phyloP scores from a whole-genome alignment of 2,329 filamentous ascomycete species.

The Botryotinia globosa region DNA sequence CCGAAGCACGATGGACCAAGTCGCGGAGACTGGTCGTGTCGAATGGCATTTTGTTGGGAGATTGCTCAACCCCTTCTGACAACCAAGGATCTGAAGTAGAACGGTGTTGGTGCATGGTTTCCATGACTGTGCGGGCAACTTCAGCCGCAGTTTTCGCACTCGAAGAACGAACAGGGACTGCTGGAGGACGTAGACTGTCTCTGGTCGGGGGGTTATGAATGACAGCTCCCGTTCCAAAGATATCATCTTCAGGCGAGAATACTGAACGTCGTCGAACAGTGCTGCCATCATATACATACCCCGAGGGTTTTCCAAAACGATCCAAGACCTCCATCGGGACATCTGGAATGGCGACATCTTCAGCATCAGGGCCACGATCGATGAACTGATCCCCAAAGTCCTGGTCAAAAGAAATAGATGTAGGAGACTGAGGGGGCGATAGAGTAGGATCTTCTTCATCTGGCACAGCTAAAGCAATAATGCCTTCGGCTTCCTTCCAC shows the following conservation, averaged over 20 bases:
- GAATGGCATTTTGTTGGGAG: slow-evolving; percentile 57
- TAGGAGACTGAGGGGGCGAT: slow-evolving; percentile 33
- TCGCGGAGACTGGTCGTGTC: slow-evolving; percentile 67
- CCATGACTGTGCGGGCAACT: slow-evolving; percentile 58
- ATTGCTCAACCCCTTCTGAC: slow-evolving; percentile 33
- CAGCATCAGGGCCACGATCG: slow-evolving; percentile 43
- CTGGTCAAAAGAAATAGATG: slow-evolving; percentile 45
- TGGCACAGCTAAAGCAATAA: slow-evolving; percentile 77
- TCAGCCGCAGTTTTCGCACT: slow-evolving; percentile 45
- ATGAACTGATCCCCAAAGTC: slow-evolving; percentile 45
- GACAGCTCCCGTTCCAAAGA: slow-evolving; percentile 48
- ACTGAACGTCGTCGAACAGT: slow-evolving; percentile 57
- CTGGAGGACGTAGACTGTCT: slow-evolving; percentile 37
- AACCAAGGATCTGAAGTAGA: slow-evolving; percentile 44
- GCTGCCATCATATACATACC: slow-evolving; percentile 49
- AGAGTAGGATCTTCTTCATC: slow-evolving; percentile 54
- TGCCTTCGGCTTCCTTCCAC: slow-evolving; percentile 82
- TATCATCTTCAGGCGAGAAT: slow-evolving; percentile 64
- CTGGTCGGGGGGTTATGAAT: slow-evolving; percentile 37
- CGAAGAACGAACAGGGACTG: slow-evolving; percentile 30
- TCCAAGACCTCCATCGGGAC: slow-evolving; percentile 45
- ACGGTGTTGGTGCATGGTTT: slow-evolving; percentile 58
- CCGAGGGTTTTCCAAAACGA: slow-evolving; percentile 29
- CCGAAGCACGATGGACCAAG: slow-evolving; percentile 60
- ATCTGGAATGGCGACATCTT: slow-evolving; percentile 47